A percentile compares a stretch with the other conserved stretches of the same genome.
Evolutionary conservation across 164 flowering plant genomes (phyloP).

Genomic region (Piper longum): DNA sequence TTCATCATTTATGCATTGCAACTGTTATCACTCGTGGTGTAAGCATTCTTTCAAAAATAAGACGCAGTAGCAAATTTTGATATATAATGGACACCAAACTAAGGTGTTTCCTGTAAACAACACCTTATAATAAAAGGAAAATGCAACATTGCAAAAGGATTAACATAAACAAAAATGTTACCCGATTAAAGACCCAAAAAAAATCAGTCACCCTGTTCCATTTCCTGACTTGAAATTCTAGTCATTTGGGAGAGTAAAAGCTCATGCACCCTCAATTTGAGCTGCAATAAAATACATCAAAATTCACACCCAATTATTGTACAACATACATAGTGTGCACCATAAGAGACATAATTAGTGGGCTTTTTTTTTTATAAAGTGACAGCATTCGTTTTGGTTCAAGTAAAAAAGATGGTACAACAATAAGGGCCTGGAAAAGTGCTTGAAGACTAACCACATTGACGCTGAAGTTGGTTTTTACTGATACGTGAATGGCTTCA

Average conservation of each 20-base stretch:
- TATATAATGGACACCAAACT: too few species aligned
- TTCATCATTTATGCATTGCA: too few species aligned
- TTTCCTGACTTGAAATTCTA: conserved; percentile 22
- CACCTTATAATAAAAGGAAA: too few species aligned
- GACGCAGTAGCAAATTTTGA: too few species aligned
- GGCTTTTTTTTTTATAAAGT: too few species aligned
- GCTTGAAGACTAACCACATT: conserved; percentile 33
- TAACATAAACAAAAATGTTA: neutral
- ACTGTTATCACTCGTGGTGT: too few species aligned
- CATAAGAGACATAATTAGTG: too few species aligned
- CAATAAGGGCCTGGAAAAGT: neutral
- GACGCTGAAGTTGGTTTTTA: conserved; percentile 48
- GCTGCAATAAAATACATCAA: conserved; percentile 22
- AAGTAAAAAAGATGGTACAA: neutral
- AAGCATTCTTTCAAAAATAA: too few species aligned
- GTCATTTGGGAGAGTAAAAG: conserved; percentile 45
- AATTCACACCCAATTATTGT: neutral
- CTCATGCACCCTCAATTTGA: conserved; percentile 50
- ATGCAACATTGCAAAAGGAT: too few species aligned
- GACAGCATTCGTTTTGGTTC: neutral
- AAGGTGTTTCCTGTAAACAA: too few species aligned
- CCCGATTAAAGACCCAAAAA: neutral
- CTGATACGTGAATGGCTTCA: conserved; percentile 73
- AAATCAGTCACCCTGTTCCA: conserved; percentile 5
- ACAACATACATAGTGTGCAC: neutral